Evolutionary conservation across 2,329 filamentous ascomycete species (phyloP).

Genomic region (Aspergillus sp.): DNA sequence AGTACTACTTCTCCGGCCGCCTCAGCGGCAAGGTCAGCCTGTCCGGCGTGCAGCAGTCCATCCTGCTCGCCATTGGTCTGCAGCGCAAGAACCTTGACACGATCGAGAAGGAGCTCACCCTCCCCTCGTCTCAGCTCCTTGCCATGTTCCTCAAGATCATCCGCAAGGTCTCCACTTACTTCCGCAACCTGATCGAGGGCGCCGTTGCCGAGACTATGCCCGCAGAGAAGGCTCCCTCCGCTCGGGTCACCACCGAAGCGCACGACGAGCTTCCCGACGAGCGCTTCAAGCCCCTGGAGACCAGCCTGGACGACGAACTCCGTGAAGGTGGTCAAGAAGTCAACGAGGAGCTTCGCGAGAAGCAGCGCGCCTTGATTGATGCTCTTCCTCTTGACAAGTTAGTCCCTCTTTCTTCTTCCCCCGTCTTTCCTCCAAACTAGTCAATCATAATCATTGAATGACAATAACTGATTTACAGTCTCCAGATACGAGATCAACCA

Average conservation of each 20-base stretch:
- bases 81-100: constrained; percentile 85
- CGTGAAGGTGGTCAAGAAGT: constrained; percentile 80
- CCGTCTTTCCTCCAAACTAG: constrained; percentile 4
- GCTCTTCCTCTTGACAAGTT: constrained; percentile 84
- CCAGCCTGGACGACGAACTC: constrained; percentile 76
- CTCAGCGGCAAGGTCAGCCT: constrained; percentile 69
- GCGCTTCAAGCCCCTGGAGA: constrained; percentile 70
- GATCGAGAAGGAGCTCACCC: constrained; percentile 73
- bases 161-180: constrained; percentile 79
- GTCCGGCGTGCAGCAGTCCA: constrained; percentile 78
- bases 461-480: constrained; percentile 44
- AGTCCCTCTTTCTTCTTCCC: constrained; percentile 38
- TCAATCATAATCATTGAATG: constrained; percentile 20
- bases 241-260: constrained; percentile 55
- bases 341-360: constrained; percentile 68
- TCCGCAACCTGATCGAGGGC: constrained; percentile 71
- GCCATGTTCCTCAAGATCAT: constrained; percentile 98
- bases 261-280: constrained; percentile 68
- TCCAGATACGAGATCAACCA: constrained; percentile 50
- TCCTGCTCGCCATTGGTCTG: constrained; percentile 85
- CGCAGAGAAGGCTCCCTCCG: constrained; percentile 47
- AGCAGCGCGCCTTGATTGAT: constrained; percentile 86
- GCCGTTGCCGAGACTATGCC: constrained; percentile 71
- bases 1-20: constrained; percentile 80
- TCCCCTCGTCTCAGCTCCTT: constrained; percentile 76